Evolutionary conservation across 2,329 filamentous ascomycete genomes (phyloP).

Genomic region (Claviceps capensis): DNA sequence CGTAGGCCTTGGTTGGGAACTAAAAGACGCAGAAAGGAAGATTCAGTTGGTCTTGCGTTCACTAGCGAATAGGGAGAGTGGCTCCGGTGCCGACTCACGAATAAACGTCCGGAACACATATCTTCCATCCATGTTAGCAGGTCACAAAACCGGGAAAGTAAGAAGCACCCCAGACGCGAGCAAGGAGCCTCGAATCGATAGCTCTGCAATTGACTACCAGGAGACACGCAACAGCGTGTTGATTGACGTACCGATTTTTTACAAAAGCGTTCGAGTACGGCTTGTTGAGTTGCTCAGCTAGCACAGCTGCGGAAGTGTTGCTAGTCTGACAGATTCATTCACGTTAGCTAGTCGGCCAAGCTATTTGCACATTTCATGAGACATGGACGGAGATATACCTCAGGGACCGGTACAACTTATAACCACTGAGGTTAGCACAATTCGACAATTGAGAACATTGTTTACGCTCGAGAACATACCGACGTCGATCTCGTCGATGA

Average conservation of each 20-base stretch:
- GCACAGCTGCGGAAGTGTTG: slow-evolving; percentile 63
- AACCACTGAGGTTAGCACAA: not conserved
- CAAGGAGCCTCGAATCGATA: too few species aligned
- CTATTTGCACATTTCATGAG: not conserved
- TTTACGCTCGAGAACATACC: slow-evolving; percentile 6
- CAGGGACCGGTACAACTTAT: slow-evolving; percentile 57
- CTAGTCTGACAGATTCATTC: slow-evolving; percentile 35
- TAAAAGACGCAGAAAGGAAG: not conserved
- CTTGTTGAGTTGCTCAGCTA: slow-evolving; percentile 63
- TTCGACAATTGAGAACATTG: slow-evolving; percentile 10
- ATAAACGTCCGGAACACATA: slow-evolving; percentile 8
- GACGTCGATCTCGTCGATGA: slow-evolving; percentile 63
- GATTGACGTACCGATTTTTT: slow-evolving; percentile 58
- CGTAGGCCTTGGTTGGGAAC: slow-evolving; percentile 27
- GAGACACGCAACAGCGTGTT: slow-evolving; percentile 32
- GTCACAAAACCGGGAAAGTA: not conserved
- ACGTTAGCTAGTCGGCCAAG: not conserved
- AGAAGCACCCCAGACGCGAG: not conserved
- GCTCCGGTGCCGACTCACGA: not conserved
- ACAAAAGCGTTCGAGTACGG: slow-evolving; percentile 73
- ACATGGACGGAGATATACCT: slow-evolving; percentile 13
- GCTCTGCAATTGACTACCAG: not conserved
- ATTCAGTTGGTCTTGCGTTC: not conserved
- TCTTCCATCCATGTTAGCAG: not conserved
- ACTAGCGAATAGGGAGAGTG: not conserved